Base-by-base conservation (phyloP, 257 asterid species). In the Jacaranda copaia region DNA sequence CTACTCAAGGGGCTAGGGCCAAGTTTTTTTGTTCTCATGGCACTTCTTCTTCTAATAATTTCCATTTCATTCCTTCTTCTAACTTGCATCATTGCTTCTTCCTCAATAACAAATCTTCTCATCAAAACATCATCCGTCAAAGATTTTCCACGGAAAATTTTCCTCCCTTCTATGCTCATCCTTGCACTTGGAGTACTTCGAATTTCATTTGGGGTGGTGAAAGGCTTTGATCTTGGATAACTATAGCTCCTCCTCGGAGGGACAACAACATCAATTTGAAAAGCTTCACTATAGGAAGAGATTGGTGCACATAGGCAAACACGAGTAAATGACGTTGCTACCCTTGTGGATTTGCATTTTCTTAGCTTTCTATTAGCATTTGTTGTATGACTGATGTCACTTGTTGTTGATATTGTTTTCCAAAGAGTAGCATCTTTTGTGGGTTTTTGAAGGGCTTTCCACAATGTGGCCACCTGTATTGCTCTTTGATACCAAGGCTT, bases 401-500 rank as follows among this genome's bases (percentile, higher is more conserved):
- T 62, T 0, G 87, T 25, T 80, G 52, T 81, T 10, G 92, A 84
- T 15, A 83, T 69, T 69, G 84, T 62, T 86, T 71, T 84, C 87
- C 88, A 83, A 60, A 83, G 3, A 51, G 76, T 83, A 3, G 78
- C 71, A 72, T 83, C 81, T 69, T 79, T 63, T 39, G 85, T 61
- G 4, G 89, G 84, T 77, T 77, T 84, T 57, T 79, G 72, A 55
- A 59, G 56, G 53, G 68, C 45, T 81, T 83, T 89, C 93, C 91
- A 87, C 3, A 66, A 18, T 25, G 86, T 81, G 19, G 89, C 85
- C 91, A 85, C 81, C 45, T 85, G 85, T 77, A 85, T 74, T 68
- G 87, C 93, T 81, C 88, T 85, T 85, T 84, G 91, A 69, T 89
- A 88, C 93, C 91, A 87, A 67, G 88, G 84, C 82, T 85, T 89